Conservation (phyloP, 331 rosid species). For the Acacia concinna region DNA sequence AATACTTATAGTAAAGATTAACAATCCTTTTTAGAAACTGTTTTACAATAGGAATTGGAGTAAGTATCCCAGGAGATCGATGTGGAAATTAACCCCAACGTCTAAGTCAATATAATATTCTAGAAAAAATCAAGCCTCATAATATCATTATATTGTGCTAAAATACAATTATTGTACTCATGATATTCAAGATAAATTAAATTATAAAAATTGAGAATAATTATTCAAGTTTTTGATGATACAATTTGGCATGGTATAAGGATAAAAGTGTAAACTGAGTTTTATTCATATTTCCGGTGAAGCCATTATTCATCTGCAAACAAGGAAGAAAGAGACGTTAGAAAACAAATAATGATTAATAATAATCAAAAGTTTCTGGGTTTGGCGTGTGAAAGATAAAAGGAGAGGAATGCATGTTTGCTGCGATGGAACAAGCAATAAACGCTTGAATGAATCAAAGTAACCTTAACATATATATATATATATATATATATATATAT, state of each 20-base stretch:
- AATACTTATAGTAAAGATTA: too few species aligned
- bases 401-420: neutral
- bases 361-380: neutral
- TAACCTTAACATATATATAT: neutral
- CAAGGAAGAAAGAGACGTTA: neutral
- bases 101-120: neutral
- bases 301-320: neutral
- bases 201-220: neutral
- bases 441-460: slow-evolving; percentile 32
- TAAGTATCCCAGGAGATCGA: neutral
- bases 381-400: neutral
- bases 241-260: neutral
- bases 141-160: neutral
- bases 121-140: neutral
- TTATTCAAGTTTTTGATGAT: neutral
- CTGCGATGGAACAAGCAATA: slow-evolving; percentile 11
- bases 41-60: neutral
- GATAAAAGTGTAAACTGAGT: neutral
- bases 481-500: too few species aligned
- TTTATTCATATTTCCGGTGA: neutral
- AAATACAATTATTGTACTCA: neutral
- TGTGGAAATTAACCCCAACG: neutral
- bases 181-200: neutral
- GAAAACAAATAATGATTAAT: neutral
- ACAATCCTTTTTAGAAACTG: neutral